Evolutionary conservation across 306 rosid species (phyloP).

Genomic region (Vigna trinervia): DNA sequence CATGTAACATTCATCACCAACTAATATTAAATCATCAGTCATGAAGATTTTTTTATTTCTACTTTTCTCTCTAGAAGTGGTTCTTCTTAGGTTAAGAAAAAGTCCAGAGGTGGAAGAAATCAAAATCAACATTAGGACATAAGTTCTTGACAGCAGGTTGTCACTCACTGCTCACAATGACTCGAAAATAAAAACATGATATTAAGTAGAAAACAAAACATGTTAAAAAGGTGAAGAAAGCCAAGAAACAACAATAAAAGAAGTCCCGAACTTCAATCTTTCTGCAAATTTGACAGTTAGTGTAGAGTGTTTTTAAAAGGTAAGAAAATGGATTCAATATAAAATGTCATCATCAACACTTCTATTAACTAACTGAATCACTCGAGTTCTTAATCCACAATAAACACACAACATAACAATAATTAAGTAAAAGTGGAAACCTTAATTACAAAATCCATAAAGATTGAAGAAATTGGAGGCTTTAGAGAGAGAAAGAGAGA

Average conservation of each 20-base stretch:
- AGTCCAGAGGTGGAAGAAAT: not conserved
- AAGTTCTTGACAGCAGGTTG: conserved; percentile 23
- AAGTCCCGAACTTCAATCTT: not conserved
- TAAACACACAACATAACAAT: not conserved
- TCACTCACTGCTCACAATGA: conserved; percentile 18
- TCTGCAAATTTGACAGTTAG: not conserved
- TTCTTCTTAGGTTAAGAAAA: too few species aligned
- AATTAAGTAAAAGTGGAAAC: conserved; percentile 2
- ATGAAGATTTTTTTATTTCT: not conserved
- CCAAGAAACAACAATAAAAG: not conserved
- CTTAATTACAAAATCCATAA: not conserved
- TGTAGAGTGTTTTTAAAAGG: not conserved
- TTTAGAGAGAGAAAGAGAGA: not conserved
- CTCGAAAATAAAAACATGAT: not conserved
- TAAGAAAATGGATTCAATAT: not conserved
- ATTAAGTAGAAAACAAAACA: not conserved
- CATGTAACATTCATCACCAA: not conserved
- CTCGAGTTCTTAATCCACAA: not conserved
- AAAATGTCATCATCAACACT: not conserved
- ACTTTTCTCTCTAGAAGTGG: too few species aligned
- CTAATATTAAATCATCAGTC: not conserved
- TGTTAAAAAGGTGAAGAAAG: not conserved
- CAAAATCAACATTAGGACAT: conserved; percentile 30
- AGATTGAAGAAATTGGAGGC: not conserved
- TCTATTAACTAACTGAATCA: not conserved